Evolutionary conservation across 1,284 basidiomycete genomes (phyloP).

Genomic region (Tremellales sp.): DNA sequence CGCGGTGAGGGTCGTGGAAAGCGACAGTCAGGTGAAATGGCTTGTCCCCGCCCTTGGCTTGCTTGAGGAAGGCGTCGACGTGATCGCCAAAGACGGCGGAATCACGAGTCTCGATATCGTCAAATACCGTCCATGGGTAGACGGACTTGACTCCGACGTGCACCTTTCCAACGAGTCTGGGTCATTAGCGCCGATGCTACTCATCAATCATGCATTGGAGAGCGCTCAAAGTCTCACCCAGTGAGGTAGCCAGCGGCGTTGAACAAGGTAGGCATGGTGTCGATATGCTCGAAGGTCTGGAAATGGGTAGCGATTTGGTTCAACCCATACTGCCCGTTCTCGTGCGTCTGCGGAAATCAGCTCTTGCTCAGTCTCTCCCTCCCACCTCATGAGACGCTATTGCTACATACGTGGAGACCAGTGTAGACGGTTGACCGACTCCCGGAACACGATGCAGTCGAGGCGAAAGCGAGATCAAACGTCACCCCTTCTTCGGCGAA

Average conservation of each 20-base stretch:
- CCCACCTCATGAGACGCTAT: too few species aligned
- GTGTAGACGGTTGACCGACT: slow-evolving; percentile 21
- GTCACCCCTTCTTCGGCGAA: slow-evolving; percentile 14
- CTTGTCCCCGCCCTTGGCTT: slow-evolving; percentile 9
- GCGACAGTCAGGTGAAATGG: slow-evolving; percentile 19
- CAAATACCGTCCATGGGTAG: slow-evolving; percentile 15
- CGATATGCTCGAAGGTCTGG: slow-evolving; percentile 18
- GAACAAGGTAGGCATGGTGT: slow-evolving; percentile 16
- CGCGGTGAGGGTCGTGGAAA: slow-evolving; percentile 23
- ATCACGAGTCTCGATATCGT: slow-evolving; percentile 13
- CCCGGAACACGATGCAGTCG: slow-evolving; percentile 21
- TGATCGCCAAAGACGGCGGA: slow-evolving; percentile 18
- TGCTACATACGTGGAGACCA: too few species aligned
- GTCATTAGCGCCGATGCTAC: too few species aligned
- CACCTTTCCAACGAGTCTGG: slow-evolving; percentile 22
- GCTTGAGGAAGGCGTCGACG: slow-evolving; percentile 12
- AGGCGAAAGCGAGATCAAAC: slow-evolving; percentile 20
- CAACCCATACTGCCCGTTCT: slow-evolving; percentile 26
- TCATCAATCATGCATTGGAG: too few species aligned
- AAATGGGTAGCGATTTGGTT: slow-evolving; percentile 14
- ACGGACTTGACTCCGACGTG: slow-evolving; percentile 18
- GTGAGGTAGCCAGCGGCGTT: slow-evolving; percentile 17
- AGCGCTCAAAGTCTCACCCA: too few species aligned
- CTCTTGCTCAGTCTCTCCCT: too few species aligned
- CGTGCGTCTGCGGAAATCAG: too few species aligned